Percentiles rank a stretch among this genome's conserved stretches.
These are phyloP conservation scores for Thraustochytrium striatum DNA, from an alignment of 352 stramenopile species.

Conservation along the genomic window DNA sequence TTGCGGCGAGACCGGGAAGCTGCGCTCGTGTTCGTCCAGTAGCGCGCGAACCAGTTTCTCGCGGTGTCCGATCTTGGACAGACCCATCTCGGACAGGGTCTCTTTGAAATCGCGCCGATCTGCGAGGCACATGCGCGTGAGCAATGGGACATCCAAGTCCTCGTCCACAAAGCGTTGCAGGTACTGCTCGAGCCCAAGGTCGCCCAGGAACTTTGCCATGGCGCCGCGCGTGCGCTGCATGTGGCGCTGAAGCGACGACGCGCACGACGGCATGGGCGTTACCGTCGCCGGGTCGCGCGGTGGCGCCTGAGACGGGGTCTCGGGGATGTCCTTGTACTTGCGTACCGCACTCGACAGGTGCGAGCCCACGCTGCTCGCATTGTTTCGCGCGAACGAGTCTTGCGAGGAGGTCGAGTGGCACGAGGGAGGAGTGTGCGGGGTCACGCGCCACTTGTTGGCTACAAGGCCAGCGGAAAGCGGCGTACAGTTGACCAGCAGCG, in stretches of 20 bases:
- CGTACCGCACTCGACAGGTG: neutral
- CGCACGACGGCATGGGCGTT: neutral
- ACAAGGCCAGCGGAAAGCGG: slow-evolving; percentile 7
- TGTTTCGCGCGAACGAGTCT: too few relatives aligned
- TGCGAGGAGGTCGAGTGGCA: slow-evolving; percentile 5
- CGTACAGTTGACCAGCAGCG: neutral
- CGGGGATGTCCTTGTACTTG: slow-evolving; percentile 1
- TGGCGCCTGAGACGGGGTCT: neutral
- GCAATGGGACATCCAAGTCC: neutral
- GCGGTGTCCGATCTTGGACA: slow-evolving; percentile 2
- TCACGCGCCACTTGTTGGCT: neutral
- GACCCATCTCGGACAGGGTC: slow-evolving; percentile 1
- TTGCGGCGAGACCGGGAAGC: too few relatives aligned
- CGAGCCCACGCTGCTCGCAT: neutral
- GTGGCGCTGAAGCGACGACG: neutral
- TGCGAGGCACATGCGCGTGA: neutral
- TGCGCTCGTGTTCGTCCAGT: neutral
- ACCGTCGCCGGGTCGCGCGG: neutral
- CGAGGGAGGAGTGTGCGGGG: neutral
- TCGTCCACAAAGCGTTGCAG: neutral
- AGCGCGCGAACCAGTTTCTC: neutral
- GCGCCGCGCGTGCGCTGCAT: neutral
- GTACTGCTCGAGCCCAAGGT: neutral
- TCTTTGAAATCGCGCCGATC: slow-evolving; percentile 22
- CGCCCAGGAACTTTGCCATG: neutral